Conservation (phyloP, 495 filamentous ascomycete species). For the Aspergillus sclerotioniger region DNA sequence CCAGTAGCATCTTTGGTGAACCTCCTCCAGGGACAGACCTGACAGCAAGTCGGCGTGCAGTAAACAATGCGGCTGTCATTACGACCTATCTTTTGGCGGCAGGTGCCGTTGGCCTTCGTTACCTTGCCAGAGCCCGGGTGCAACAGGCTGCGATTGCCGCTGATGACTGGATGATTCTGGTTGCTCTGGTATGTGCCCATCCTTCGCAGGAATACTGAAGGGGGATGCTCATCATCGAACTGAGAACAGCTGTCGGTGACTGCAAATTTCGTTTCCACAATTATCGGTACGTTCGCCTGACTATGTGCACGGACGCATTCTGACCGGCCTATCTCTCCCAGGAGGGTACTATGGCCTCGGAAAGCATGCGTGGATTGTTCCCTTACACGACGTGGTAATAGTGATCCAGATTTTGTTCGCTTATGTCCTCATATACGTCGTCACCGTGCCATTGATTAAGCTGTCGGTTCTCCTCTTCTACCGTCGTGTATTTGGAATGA, state of each 20-base stretch:
- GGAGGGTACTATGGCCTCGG: constrained; percentile 17
- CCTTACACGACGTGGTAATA: constrained; percentile 11
- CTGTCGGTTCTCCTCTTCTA: constrained; percentile 22
- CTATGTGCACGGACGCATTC: not conserved
- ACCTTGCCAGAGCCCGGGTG: not conserved
- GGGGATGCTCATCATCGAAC: not conserved
- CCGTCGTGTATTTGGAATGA: constrained; percentile 20
- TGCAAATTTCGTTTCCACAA: not conserved
- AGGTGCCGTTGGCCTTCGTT: not conserved
- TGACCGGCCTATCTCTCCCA: not conserved
- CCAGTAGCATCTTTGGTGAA: not conserved
- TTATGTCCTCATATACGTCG: constrained; percentile 15
- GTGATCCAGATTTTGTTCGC: constrained; percentile 13
- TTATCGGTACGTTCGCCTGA: not conserved
- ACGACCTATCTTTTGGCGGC: not conserved
- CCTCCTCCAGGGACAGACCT: not conserved
- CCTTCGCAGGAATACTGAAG: not conserved
- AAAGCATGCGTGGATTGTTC: constrained; percentile 19
- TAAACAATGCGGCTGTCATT: not conserved
- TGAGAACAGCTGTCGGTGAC: not conserved
- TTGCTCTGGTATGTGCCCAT: not conserved
- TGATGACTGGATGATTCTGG: not conserved
- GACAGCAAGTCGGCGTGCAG: not conserved
- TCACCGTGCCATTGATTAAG: constrained; percentile 20
- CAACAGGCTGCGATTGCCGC: not conserved